Percentiles rank a stretch among this genome's conserved stretches.
Evolutionary conservation across 306 rosid species (phyloP).

Genomic region (Cercis canadensis): DNA sequence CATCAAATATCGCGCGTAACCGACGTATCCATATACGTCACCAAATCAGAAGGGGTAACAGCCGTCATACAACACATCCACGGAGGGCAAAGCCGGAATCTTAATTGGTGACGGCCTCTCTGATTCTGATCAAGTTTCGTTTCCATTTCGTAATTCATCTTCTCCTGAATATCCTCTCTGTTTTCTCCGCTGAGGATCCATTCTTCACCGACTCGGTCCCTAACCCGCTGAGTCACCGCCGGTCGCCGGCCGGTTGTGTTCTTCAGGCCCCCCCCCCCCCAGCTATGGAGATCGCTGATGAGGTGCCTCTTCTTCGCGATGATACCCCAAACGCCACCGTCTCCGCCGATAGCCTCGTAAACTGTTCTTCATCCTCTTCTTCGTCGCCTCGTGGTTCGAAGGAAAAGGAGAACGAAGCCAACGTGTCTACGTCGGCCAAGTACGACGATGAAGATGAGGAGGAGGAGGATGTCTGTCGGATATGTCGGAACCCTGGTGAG

Average conservation of each 20-base stretch:
- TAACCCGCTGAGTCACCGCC: slow-evolving; percentile 45
- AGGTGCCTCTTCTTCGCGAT: slow-evolving; percentile 52
- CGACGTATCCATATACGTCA: slow-evolving; percentile 39
- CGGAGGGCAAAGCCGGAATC: slow-evolving; percentile 50
- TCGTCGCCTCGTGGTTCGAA: slow-evolving; percentile 49
- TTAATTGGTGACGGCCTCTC: background rate
- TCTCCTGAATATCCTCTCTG: background rate
- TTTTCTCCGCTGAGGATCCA: slow-evolving; percentile 7
- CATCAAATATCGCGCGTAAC: background rate
- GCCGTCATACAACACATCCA: slow-evolving; percentile 23
- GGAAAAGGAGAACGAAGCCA: slow-evolving; percentile 53
- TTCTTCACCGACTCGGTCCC: slow-evolving; percentile 37
- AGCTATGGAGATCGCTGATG: slow-evolving; percentile 85
- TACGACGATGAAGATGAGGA: slow-evolving; percentile 91
- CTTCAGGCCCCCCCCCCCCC: background rate
- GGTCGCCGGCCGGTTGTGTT: slow-evolving; percentile 46
- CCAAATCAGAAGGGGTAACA: slow-evolving; percentile 14
- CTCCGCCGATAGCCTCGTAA: slow-evolving; percentile 41
- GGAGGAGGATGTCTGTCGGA: slow-evolving; percentile 94
- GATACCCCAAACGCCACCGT: slow-evolving; percentile 41
- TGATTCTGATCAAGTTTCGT: background rate
- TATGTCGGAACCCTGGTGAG: slow-evolving; percentile 95
- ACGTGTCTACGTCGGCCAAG: slow-evolving; percentile 48
- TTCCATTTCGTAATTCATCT: background rate
- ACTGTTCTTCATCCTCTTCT: slow-evolving; percentile 37